Evolutionary conservation across 192 early-diverging fungal genomes (phyloP).

Genomic region (Phlyctochytrium bullatum): DNA sequence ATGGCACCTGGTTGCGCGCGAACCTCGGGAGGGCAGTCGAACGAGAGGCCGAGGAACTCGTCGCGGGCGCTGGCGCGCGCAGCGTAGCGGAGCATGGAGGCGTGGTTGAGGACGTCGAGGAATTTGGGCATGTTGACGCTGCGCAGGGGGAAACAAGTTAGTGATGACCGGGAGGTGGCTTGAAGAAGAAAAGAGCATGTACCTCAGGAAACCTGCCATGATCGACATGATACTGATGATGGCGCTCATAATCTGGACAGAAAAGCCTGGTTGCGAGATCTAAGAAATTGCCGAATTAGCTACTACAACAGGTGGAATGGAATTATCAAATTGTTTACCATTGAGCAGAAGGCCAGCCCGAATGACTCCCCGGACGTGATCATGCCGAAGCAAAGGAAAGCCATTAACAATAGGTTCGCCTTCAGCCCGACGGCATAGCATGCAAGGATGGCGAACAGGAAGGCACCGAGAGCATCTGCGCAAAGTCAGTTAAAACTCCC

Average conservation of each 20-base stretch:
- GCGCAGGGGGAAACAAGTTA: too few species aligned
- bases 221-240: constrained; percentile 32
- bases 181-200: too few species aligned
- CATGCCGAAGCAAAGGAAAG: constrained; percentile 11
- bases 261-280: constrained; percentile 20
- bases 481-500: constrained; percentile 16
- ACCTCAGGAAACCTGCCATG: constrained; percentile 28
- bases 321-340: constrained; percentile 19
- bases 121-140: constrained; percentile 36
- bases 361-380: constrained; percentile 42
- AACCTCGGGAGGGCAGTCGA: background rate
- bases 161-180: too few species aligned
- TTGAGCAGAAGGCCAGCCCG: constrained; percentile 46
- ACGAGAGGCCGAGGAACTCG: constrained; percentile 13
- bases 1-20: constrained; percentile 8
- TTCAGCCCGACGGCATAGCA: constrained; percentile 15
- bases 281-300: background rate
- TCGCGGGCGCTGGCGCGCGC: constrained; percentile 30
- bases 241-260: constrained; percentile 40
- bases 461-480: constrained; percentile 15
- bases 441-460: constrained; percentile 23
- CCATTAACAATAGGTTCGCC: constrained; percentile 25
- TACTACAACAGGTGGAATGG: constrained; percentile 29
- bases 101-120: constrained; percentile 37
- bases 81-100: constrained; percentile 34